A percentile compares a stretch with the other conserved stretches of the same genome.
Evolutionary conservation across 192 early-diverging fungal species (phyloP).

Genomic region (Podila verticillata): DNA sequence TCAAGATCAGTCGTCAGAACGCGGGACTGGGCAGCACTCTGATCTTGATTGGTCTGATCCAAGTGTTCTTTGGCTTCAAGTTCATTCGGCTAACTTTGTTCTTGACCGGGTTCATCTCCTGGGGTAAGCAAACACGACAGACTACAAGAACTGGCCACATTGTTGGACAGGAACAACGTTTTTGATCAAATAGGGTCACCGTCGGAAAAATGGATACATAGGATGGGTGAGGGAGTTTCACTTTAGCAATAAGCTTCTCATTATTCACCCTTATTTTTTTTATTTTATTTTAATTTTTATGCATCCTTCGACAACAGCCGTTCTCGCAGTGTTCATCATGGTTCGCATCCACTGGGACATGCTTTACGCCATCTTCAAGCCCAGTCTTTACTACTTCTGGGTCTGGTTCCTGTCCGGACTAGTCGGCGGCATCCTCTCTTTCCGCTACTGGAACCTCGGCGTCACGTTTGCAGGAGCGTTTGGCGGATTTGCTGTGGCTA

Average conservation of each 20-base stretch:
- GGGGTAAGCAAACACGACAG: conserved; percentile 31
- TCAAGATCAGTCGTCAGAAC: conserved; percentile 14
- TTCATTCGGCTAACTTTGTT: conserved; percentile 34
- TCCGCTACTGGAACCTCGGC: conserved; percentile 43
- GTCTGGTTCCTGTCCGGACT: conserved; percentile 27
- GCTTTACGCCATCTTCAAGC: conserved; percentile 18
- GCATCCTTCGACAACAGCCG: too few relatives aligned
- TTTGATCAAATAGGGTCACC: too few relatives aligned
- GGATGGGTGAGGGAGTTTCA: too few relatives aligned
- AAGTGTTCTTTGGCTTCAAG: conserved; percentile 42
- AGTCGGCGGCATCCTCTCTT: conserved; percentile 12
- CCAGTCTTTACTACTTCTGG: conserved; percentile 28
- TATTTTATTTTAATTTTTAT: neutral
- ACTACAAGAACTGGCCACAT: too few relatives aligned
- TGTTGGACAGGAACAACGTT: too few relatives aligned
- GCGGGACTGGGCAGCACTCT: conserved; percentile 17
- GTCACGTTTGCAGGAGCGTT: conserved; percentile 32
- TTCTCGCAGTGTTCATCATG: conserved; percentile 19
- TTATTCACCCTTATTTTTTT: neutral
- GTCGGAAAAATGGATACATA: too few relatives aligned
- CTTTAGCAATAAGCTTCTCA: too few relatives aligned
- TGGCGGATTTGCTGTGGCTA: conserved; percentile 35
- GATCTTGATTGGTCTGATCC: conserved; percentile 16
- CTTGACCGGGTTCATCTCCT: conserved; percentile 31
- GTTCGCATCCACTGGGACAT: conserved; percentile 17